Conservation (phyloP, 345 rosid genomes). For the Gossypium mustelinum region DNA sequence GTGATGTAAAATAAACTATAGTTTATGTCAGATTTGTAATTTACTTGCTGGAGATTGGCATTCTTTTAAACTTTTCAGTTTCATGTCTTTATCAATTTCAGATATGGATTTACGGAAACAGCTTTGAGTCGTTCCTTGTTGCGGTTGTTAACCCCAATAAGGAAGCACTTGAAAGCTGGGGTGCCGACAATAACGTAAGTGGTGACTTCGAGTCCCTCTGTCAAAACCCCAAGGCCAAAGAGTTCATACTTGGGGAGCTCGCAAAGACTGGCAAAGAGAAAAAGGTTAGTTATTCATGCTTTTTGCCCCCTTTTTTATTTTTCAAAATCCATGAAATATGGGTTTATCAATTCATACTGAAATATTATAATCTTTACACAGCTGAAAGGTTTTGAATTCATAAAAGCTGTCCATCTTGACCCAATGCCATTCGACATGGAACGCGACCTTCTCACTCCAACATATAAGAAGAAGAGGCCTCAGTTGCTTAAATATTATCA, state of each 20-base stretch:
- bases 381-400: constrained; percentile 88
- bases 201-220: constrained; percentile 76
- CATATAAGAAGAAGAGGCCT: constrained; percentile 93
- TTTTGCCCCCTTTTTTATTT: neutral
- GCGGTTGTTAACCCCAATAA: constrained; percentile 84
- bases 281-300: constrained; percentile 39
- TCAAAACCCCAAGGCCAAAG: constrained; percentile 59
- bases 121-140: constrained; percentile 85
- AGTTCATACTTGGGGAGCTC: constrained; percentile 67
- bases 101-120: constrained; percentile 98
- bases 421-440: constrained; percentile 84
- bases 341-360: neutral
- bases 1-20: neutral
- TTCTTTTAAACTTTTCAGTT: neutral
- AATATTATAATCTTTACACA: constrained; percentile 27
- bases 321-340: neutral
- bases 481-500: constrained; percentile 83
- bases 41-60: neutral
- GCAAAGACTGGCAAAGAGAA: constrained; percentile 66
- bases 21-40: neutral
- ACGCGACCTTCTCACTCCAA: constrained; percentile 87
- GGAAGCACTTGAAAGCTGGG: constrained; percentile 76
- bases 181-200: constrained; percentile 47
- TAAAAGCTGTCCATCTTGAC: constrained; percentile 79
- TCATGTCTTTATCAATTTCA: constrained; percentile 27